phyloP scores from a whole-genome alignment of 2,329 filamentous ascomycete genomes.

The Magnaporthiopsis rhizophila region DNA sequence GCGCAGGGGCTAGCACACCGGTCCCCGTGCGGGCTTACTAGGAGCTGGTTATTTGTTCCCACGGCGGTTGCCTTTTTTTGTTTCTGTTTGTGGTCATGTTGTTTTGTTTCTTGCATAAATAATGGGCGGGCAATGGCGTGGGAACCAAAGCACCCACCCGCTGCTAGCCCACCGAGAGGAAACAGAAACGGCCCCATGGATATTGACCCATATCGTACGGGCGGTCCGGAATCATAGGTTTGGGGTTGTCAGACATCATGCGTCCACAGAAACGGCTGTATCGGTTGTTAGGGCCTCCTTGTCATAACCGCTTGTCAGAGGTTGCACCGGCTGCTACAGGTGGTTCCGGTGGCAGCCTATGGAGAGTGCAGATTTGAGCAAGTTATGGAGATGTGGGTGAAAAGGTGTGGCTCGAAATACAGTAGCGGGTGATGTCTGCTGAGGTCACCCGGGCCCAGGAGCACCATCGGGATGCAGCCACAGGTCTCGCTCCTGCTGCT shows the following conservation, averaged over 20 bases:
- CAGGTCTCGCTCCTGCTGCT: slow-evolving; percentile 28
- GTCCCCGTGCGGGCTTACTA: background rate
- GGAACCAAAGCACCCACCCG: too few species aligned
- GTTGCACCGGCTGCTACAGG: background rate
- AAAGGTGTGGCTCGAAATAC: background rate
- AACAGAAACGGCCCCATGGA: background rate
- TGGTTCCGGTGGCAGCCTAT: background rate
- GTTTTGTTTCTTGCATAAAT: background rate
- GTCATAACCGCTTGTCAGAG: background rate
- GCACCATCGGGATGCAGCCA: slow-evolving; percentile 30
- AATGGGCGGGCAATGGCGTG: too few species aligned
- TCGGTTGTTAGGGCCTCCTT: too few species aligned
- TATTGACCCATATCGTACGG: background rate
- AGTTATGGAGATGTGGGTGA: background rate
- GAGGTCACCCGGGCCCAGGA: background rate
- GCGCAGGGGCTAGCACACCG: background rate
- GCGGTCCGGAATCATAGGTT: too few species aligned
- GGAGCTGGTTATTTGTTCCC: background rate
- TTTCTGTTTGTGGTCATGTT: background rate
- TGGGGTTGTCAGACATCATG: too few species aligned
- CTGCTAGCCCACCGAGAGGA: too few species aligned
- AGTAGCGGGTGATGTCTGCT: background rate
- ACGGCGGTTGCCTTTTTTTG: background rate
- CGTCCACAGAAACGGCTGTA: too few species aligned
- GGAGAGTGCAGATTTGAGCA: background rate